Percentiles rank a stretch among this genome's conserved stretches.
phyloP scores from a whole-genome alignment of 106 monocot species.

The Dendrobium huoshanense region DNA sequence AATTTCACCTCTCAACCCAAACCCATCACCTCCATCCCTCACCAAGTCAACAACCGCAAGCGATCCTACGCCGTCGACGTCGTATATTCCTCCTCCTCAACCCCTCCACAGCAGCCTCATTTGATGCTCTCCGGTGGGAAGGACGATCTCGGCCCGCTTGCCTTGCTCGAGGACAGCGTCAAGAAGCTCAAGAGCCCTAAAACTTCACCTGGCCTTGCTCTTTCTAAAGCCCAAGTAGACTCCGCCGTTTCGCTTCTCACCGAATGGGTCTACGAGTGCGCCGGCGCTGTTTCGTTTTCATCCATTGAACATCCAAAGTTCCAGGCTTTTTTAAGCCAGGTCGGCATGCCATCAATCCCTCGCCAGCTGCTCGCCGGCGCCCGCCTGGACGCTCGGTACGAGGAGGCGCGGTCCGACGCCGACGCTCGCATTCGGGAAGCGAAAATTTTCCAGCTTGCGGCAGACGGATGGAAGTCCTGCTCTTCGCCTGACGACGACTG shows the following conservation, averaged over 20 bases:
- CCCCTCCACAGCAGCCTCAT: slow-evolving; percentile 15
- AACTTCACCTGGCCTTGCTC: slow-evolving; percentile 34
- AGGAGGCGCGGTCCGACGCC: slow-evolving; percentile 43
- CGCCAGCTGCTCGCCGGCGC: slow-evolving; percentile 45
- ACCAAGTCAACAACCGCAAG: slow-evolving; percentile 12
- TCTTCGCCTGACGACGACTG: not conserved
- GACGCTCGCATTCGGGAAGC: slow-evolving; percentile 71
- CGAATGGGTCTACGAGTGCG: slow-evolving; percentile 81
- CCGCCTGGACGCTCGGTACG: slow-evolving; percentile 56
- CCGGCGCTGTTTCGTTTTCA: slow-evolving; percentile 54
- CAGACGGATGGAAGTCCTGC: slow-evolving; percentile 53
- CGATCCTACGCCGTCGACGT: slow-evolving; percentile 19
- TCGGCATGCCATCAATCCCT: slow-evolving; percentile 62
- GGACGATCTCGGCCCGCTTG: slow-evolving; percentile 66
- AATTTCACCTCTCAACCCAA: slow-evolving; percentile 43
- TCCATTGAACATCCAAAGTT: slow-evolving; percentile 74
- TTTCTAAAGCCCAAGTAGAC: slow-evolving; percentile 58
- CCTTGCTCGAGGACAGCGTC: slow-evolving; percentile 72
- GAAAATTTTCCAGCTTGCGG: slow-evolving; percentile 79
- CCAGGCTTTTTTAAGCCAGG: slow-evolving; percentile 56
- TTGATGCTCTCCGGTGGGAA: slow-evolving; percentile 72
- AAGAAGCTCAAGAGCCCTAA: slow-evolving; percentile 65
- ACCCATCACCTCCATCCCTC: slow-evolving; percentile 39
- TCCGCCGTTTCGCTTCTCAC: slow-evolving; percentile 55
- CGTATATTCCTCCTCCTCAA: slow-evolving; percentile 25